Conservation (phyloP, 2,329 filamentous ascomycete genomes). For the Aspergillus candidus region DNA sequence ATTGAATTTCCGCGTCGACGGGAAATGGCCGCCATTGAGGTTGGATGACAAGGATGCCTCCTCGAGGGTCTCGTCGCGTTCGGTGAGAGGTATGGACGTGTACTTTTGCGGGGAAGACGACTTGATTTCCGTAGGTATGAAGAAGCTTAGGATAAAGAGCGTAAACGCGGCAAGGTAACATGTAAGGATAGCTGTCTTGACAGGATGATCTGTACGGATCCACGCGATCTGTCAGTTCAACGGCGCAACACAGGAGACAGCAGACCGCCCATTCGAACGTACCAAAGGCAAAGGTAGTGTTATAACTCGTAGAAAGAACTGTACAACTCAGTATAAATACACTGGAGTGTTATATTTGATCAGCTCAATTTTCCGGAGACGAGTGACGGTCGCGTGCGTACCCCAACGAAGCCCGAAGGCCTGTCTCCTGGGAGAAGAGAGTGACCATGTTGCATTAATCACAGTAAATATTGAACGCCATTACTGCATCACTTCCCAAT, state of each 20-base stretch:
- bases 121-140: constrained; percentile 20
- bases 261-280: constrained; percentile 5
- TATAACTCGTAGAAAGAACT: constrained; percentile 31
- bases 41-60: constrained; percentile 7
- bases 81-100: constrained; percentile 23
- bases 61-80: constrained; percentile 20
- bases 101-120: constrained; percentile 21
- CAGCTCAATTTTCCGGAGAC: constrained; percentile 9
- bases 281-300: constrained; percentile 38
- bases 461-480: constrained; percentile 7
- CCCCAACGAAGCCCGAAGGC: constrained; percentile 30
- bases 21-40: constrained; percentile 3
- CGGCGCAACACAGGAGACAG: too few species aligned
- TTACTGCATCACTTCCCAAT: constrained; percentile 6
- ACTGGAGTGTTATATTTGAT: constrained; percentile 15
- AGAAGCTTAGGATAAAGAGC: constrained; percentile 33
- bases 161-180: constrained; percentile 37
- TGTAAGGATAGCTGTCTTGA: constrained; percentile 38
- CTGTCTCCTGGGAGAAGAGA: constrained; percentile 24
- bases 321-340: constrained; percentile 30
- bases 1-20: constrained; percentile 5
- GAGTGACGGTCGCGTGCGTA: constrained; percentile 13
- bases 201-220: constrained; percentile 38
- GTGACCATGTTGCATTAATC: constrained; percentile 20
- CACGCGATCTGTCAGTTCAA: too few species aligned